Evolutionary conservation across 495 filamentous ascomycete genomes (phyloP), one percentile per base, ranked within the genome.

Genomic region (Penicillium roqueforti): DNA sequence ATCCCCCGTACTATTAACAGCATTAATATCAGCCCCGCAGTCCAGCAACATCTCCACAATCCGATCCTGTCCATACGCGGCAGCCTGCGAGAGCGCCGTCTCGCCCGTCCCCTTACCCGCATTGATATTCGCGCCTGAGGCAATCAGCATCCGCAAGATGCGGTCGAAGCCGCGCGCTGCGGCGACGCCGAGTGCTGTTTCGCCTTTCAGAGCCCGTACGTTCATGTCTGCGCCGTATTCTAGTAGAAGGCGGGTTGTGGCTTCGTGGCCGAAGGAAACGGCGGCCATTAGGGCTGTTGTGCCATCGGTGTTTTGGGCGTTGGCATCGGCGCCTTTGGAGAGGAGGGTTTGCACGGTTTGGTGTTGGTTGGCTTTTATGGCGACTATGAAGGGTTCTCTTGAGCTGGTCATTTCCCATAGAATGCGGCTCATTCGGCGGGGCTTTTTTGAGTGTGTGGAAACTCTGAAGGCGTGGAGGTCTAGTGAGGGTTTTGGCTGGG

Each of bases 261-360:
- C 25, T 13, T 55, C 45, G 26, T 67, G 59, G 6, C 60, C 57
- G n/a, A 51, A 50, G 16, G 44, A 46, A 13, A 58, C 53, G 26
- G 65, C 71, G 14, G 67, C 54, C 57, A 77, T 74, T 6, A 79
- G 57, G 4, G 64, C 66, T 3, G 74, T 76, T 38, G 70, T 65
- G 26, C 68, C 66, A 1, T 54, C 25, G 5, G 40, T 42, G 47
- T 73, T 68, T 43, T 58, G 58, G 4, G 62, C 59, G 44, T 77
- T 67, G 37, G 68, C 53, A 44, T 77, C 62, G 3, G 76, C 74
- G 1, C 68, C 71, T 51, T 67, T 69, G 11, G 68, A 53, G 6
- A 79, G 52, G 8, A 56, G 46, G 4, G 23, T 25, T 38, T 56
- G 51, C 1, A 64, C 34, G 3, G 52, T 14, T 10, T 40, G 23